These are phyloP conservation scores for Yarrowia hollandica DNA, from an alignment of 805 yeast genomes.

Conservation along the genomic window DNA sequence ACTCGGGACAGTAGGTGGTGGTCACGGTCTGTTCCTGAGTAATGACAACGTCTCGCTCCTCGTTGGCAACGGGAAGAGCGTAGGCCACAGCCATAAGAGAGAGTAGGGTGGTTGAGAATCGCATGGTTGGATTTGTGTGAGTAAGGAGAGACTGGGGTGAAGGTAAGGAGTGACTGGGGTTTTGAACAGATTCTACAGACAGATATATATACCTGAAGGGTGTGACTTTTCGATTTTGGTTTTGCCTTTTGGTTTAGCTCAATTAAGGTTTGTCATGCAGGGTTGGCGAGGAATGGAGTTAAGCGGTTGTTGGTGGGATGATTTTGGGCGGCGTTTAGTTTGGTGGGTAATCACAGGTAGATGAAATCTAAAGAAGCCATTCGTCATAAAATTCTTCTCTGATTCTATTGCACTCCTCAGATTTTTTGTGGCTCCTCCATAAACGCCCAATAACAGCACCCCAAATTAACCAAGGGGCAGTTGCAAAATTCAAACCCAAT, in stretches of 20 bases:
- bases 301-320: neutral
- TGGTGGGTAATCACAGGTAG: too few relatives aligned
- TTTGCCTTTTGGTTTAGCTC: neutral
- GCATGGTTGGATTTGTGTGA: neutral
- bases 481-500: neutral
- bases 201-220: neutral
- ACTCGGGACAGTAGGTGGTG: slow-evolving; percentile 24
- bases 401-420: too few relatives aligned
- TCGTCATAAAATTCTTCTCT: too few relatives aligned
- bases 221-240: neutral
- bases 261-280: slow-evolving; percentile 5
- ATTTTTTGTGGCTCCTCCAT: neutral
- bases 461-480: neutral
- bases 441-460: neutral
- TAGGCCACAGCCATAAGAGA: neutral
- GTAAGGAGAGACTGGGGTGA: neutral
- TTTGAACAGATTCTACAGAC: neutral
- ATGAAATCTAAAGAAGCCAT: too few relatives aligned
- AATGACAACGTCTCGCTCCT: neutral
- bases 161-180: neutral
- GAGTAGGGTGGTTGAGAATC: slow-evolving; percentile 2
- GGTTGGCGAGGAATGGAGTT: slow-evolving; percentile 18
- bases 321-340: neutral
- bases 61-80: slow-evolving; percentile 12
- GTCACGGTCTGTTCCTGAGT: slow-evolving; percentile 16